Evolutionary conservation across 176 grass and related monocot genomes (phyloP).

Genomic region (Avena insularis): DNA sequence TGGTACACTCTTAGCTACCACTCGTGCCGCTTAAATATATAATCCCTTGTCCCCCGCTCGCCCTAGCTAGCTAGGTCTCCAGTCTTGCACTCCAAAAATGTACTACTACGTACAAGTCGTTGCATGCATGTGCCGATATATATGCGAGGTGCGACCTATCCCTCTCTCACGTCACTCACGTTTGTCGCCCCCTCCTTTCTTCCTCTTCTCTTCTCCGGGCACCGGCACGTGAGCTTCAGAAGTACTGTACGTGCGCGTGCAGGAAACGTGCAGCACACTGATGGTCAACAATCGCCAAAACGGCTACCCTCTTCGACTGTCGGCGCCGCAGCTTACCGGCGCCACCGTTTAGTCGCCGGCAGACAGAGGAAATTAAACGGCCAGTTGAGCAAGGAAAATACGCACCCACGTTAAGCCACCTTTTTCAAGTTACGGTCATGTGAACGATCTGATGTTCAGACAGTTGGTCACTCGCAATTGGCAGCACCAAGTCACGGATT

Average conservation of each 20-base stretch:
- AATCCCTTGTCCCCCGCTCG: neutral
- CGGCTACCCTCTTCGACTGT: neutral
- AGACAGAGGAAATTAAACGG: neutral
- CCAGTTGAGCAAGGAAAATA: neutral
- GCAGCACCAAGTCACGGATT: too few relatives aligned
- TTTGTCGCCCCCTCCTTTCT: neutral
- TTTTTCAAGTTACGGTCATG: neutral
- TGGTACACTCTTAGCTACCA: neutral
- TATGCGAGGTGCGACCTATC: neutral
- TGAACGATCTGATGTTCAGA: neutral
- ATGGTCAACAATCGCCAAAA: neutral
- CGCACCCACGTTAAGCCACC: neutral
- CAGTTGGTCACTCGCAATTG: neutral
- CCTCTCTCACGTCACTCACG: neutral
- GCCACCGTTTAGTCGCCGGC: neutral
- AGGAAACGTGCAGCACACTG: conserved; percentile 20
- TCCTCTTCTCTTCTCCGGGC: neutral
- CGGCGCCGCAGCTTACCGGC: too few relatives aligned
- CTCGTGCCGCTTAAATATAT: neutral
- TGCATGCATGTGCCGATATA: neutral
- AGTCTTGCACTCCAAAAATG: neutral
- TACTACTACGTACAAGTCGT: neutral
- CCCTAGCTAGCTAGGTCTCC: neutral
- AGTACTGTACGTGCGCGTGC: neutral
- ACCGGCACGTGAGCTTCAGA: neutral